phyloP scores from a whole-genome alignment of 1,139 yeast species.

The Candida pseudocylindracea region DNA sequence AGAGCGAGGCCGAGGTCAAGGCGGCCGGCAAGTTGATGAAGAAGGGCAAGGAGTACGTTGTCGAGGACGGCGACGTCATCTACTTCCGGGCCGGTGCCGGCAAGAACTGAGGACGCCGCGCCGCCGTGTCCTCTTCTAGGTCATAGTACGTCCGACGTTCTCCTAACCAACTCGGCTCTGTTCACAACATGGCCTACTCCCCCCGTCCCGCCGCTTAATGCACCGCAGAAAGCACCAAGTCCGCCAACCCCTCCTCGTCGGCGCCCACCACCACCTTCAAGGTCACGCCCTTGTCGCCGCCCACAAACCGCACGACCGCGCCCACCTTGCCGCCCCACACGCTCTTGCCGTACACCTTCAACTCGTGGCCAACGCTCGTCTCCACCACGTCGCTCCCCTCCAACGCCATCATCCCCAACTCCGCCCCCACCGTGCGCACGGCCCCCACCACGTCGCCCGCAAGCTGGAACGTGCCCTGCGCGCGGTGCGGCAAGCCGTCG shows the following conservation, averaged over 20 bases:
- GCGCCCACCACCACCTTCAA: conserved; percentile 57
- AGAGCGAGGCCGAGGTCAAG: conserved; percentile 70
- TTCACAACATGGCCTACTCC: too few relatives aligned
- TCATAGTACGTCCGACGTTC: too few relatives aligned
- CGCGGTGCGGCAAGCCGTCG: conserved; percentile 35
- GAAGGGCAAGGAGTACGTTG: conserved; percentile 95
- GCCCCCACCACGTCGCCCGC: conserved; percentile 13
- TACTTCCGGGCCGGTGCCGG: conserved; percentile 96
- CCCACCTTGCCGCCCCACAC: conserved; percentile 56
- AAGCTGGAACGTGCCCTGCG: conserved; percentile 16
- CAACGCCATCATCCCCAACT: conserved; percentile 59
- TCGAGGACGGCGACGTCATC: conserved; percentile 61
- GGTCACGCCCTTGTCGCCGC: conserved; percentile 46
- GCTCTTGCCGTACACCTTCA: conserved; percentile 72
- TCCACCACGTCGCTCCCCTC: conserved; percentile 58
- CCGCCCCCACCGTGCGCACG: conserved; percentile 23
- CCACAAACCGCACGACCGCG: conserved; percentile 47
- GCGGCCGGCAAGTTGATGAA: conserved; percentile 83
- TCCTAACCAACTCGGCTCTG: too few relatives aligned
- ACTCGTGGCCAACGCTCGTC: conserved; percentile 40
- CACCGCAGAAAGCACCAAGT: conserved; percentile 6
- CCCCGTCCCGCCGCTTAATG: too few relatives aligned
- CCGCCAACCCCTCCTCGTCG: conserved; percentile 17
- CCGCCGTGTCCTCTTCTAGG: too few relatives aligned
- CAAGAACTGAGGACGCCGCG: conserved; percentile 23